Base-by-base conservation (phyloP, 2,329 filamentous ascomycete genomes). In the Stromatinia cepivora region DNA sequence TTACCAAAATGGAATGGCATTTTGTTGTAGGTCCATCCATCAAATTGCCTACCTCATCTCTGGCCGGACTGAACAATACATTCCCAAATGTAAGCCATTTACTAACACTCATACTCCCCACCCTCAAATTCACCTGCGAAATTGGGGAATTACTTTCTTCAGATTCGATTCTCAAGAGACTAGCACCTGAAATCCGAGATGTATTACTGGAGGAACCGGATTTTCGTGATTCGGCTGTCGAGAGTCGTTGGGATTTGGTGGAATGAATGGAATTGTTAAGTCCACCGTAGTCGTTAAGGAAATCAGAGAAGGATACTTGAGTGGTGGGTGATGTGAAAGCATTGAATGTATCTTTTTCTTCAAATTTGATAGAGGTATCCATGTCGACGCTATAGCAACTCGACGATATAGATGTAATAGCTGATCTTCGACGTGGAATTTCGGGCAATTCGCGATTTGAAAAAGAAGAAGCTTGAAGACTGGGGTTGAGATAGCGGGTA, bases 71-170 rank as follows among this genome's bases (percentile, higher is more conserved):
- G 81, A 95, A 94, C 5, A 95, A 83, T 0, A 94, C 91, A 74
- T 93, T 90, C 1, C 92, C 92, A 77, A 94, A 94, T 0, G 90
- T 92, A 34, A 95, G 85, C 92, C 92, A 95, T 77, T 94, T 94
- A 83, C 90, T 93, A 34, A 93, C 92, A 71, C 92, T 93, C 83
- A 95, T 88, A 2, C 92, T 93, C 6, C 90, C 92, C 22, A 93
- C 89, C 2, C 92, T 86, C 31, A 95, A 84, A 76, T 93, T 93
- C 71, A 93, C 90, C 77, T 90, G 89, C 0, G 88, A 86, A 28
- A 90, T 80, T 1, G 89, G 87, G 2, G 88, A 88, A 70, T 85
- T 87, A 72, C 88, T 85, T 25, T 53, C 53, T 39, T 86, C 82
- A 82, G 75, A 75, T 25, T 71, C 59, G 6, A 74, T 75, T 22